Evolutionary conservation across 371 early-diverging fungal genomes (phyloP).

Genomic region (Smittium culicis): DNA sequence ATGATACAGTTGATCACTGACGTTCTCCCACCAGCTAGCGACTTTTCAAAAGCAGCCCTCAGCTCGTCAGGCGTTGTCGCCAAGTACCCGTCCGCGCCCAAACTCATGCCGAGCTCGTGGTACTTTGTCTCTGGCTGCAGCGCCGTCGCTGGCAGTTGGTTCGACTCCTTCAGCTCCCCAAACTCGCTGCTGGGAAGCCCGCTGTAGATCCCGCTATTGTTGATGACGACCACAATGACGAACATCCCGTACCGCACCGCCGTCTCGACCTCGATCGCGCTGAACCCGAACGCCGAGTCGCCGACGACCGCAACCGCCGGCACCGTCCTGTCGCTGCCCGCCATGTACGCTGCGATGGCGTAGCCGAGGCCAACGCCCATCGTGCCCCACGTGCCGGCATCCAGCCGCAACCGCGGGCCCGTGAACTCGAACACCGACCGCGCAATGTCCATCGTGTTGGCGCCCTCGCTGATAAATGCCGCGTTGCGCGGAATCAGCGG

Average conservation of each 20-base stretch:
- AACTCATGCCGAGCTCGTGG: constrained; percentile 46
- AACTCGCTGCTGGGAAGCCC: constrained; percentile 40
- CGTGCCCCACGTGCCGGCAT: constrained; percentile 62
- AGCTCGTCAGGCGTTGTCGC: constrained; percentile 46
- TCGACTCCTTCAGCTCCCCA: constrained; percentile 10
- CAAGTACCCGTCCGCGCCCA: constrained; percentile 51
- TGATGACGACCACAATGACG: constrained; percentile 54
- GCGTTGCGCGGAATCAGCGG: constrained; percentile 25
- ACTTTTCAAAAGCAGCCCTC: constrained; percentile 36
- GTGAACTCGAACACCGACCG: constrained; percentile 51
- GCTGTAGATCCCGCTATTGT: constrained; percentile 68
- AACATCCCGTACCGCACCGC: constrained; percentile 50
- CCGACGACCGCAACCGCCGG: constrained; percentile 53
- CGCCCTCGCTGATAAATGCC: constrained; percentile 61
- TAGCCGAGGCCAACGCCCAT: constrained; percentile 77
- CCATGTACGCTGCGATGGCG: constrained; percentile 56
- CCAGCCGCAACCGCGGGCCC: constrained; percentile 50
- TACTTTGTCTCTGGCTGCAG: constrained; percentile 51
- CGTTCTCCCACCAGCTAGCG: constrained; percentile 24
- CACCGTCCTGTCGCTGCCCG: constrained; percentile 31
- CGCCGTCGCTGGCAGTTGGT: constrained; percentile 44
- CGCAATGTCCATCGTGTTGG: constrained; percentile 76
- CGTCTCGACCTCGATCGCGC: constrained; percentile 70
- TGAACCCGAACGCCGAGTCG: constrained; percentile 73
- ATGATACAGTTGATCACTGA: constrained; percentile 35